Evolutionary conservation across 2,329 filamentous ascomycete species (phyloP), one percentile per base, ranked within the genome.

Genomic region (Ophiostoma fasciatum): DNA sequence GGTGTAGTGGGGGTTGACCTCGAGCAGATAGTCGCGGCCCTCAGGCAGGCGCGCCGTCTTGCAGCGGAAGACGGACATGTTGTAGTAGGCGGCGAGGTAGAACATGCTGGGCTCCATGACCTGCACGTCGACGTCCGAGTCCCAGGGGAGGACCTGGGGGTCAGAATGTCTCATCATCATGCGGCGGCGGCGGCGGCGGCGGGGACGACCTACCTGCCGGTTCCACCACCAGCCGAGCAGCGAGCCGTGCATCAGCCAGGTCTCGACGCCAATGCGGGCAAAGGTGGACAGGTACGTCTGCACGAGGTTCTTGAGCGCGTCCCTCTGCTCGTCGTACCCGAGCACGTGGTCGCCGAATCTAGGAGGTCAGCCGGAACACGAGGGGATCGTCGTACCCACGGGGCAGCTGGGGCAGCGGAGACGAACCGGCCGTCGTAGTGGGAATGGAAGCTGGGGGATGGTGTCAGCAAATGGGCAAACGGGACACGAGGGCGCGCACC

Each of bases 211-310:
- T 51, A 57, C 58, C 51, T 59, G 61, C 32, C 63, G 63, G 47
- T 82, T 83, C 82, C 82, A 88, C 80, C 81, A 88, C 82, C 82
- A 90, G 7, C 82, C 82, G 22, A 90, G 61, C 21, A 88, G 60
- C n/a, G 78, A 80, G n/a, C 81, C 79, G 50, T 88, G 82, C 48
- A 82, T 81, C 41, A 88, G 70, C 82, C 82, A 88, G 6, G 82
- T 85, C 53, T 87, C 76, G 39, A 85, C 55, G 3, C 72, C 68
- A 21, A 82, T 62, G 26, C 72, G 66, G 33, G 63, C 60, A 49
- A 81, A 78, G 21, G 76, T 81, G 28, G 68, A 61, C 32, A 88
- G 62, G 52, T 85, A 88, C 20, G 81, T 75, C 47, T 76, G 71
- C 35, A 84, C 65, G 46, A 88, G 70, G 44, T 75, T 66, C 34